Percentiles rank a stretch among this genome's conserved stretches.
These are phyloP conservation scores for Chaetomium strumarium DNA, from an alignment of 2,329 filamentous ascomycete species.

Conservation along the genomic window DNA sequence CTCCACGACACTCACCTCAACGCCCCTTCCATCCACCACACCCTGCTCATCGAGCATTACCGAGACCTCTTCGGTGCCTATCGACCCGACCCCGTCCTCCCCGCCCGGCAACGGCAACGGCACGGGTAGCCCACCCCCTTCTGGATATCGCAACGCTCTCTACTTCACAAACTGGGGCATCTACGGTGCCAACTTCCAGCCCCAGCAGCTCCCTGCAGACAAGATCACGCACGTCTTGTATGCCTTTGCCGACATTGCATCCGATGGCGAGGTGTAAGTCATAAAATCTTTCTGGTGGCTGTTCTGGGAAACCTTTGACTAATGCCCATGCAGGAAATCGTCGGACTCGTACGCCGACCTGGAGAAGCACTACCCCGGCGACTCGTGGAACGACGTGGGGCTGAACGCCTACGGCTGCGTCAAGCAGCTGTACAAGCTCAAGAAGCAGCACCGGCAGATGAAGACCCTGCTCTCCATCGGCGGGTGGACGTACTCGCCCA, in stretches of 20 bases:
- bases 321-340: slow-evolving; percentile 35
- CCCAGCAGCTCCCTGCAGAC: slow-evolving; percentile 60
- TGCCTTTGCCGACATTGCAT: slow-evolving; percentile 43
- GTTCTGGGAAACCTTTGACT: not conserved
- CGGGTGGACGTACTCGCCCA: slow-evolving; percentile 70
- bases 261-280: slow-evolving; percentile 43
- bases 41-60: not conserved
- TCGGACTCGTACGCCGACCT: slow-evolving; percentile 58
- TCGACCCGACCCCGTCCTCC: not conserved
- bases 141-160: slow-evolving; percentile 36
- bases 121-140: slow-evolving; percentile 1
- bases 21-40: not conserved
- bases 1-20: not conserved
- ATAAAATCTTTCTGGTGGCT: not conserved
- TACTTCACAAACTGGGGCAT: slow-evolving; percentile 52
- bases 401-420: slow-evolving; percentile 70
- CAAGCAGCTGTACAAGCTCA: slow-evolving; percentile 70
- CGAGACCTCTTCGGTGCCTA: not conserved
- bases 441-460: slow-evolving; percentile 68
- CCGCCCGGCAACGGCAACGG: not conserved
- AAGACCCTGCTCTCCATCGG: slow-evolving; percentile 79
- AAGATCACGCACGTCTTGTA: slow-evolving; percentile 71
- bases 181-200: slow-evolving; percentile 47
- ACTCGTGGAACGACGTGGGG: slow-evolving; percentile 53
- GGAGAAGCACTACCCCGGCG: slow-evolving; percentile 62